These are phyloP conservation scores for Pseudoscleropodium purum DNA, from an alignment of 225 moss, liverwort and hornwort species.

Conservation along the genomic window DNA sequence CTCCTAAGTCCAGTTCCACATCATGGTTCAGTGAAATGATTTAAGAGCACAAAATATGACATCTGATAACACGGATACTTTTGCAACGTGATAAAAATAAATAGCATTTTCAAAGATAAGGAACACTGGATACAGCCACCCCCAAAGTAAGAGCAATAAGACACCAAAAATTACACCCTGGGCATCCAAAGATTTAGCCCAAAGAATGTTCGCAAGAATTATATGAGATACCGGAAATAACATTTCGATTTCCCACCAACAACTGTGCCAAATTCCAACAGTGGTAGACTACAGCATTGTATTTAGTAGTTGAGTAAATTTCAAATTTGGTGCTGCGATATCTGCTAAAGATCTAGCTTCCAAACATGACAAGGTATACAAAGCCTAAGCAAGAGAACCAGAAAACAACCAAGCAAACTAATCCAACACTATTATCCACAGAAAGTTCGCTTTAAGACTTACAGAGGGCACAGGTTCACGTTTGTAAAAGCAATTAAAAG, in stretches of 20 bases:
- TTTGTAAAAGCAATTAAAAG: neutral
- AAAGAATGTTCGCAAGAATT: neutral
- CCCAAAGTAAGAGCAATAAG: neutral
- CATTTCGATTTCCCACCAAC: neutral
- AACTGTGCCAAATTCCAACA: neutral
- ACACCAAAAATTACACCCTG: neutral
- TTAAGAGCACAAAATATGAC: neutral
- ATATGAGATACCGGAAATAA: neutral
- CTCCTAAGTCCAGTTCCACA: constrained; percentile 35
- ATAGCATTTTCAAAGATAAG: neutral
- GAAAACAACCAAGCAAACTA: neutral
- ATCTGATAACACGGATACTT: neutral
- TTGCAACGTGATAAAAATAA: neutral
- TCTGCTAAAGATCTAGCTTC: constrained; percentile 1
- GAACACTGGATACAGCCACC: neutral
- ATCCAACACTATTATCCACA: neutral
- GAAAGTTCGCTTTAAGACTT: neutral
- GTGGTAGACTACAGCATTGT: neutral
- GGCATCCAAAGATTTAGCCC: neutral
- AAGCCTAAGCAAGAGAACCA: neutral
- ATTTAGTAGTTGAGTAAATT: neutral
- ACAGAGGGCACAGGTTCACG: neutral
- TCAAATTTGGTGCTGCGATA: neutral
- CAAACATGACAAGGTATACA: neutral
- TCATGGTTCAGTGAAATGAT: constrained; percentile 12